Base-by-base conservation (phyloP, 78 protist species). In the Trichosphaerium sp. region DNA sequence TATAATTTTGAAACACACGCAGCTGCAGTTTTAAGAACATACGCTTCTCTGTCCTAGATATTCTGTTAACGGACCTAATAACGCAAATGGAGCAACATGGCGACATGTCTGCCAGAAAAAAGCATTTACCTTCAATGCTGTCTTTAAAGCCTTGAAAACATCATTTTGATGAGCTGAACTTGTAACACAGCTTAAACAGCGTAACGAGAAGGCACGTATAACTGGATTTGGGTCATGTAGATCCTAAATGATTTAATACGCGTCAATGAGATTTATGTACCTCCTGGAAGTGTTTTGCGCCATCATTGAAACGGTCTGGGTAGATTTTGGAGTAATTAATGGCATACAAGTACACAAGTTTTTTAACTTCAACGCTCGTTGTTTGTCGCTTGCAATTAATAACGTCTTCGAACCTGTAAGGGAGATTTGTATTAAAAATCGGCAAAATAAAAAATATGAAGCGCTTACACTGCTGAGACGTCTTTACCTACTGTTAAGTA, bases 401-500 rank as follows among this genome's bases (percentile, higher is more conserved):
- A 26, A 92, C 91, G 3, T 88, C 92, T 25, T 70, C n/a, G 15
- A 56, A 79, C 43, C n/a, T n/a, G n/a, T n/a, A n/a, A n/a, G n/a
- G n/a, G n/a, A n/a, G n/a, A n/a, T n/a, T n/a, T n/a, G n/a, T n/a
- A n/a, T n/a, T n/a, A n/a, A n/a, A n/a, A n/a, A n/a, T n/a, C n/a
- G n/a, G n/a, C n/a, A n/a, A n/a, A n/a, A n/a, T n/a, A n/a, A n/a
- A n/a, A n/a, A n/a, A n/a, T n/a, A 71, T n/a, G 15, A 56, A 79
- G 47, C 72, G 65, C 54, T 14, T 21, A 15, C n/a, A 78, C 63
- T 49, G 15, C 18, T 15, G 69, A 37, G 49, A 94, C 90, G 49
- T 92, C 98, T 75, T 88, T 88, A 42, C 98, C 98, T 6, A 90
- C 87, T 0, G 97, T 95, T 96, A 95, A 91, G 57, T 18, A 64